Evolutionary conservation across 1,139 yeast genomes (phyloP).

Genomic region (Geotrichum fermentans): DNA sequence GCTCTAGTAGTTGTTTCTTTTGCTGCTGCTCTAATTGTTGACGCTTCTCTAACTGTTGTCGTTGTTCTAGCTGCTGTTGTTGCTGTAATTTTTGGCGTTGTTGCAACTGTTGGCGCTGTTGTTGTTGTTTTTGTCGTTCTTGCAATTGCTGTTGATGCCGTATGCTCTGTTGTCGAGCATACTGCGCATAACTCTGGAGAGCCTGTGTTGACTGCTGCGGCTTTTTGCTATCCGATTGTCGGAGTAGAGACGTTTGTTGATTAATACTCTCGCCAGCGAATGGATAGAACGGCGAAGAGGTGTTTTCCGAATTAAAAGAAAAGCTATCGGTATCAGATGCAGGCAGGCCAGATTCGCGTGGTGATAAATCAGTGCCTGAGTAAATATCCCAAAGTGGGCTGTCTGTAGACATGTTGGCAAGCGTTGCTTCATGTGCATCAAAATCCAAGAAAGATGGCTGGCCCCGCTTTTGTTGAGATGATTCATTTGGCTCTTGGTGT

Average conservation of each 20-base stretch:
- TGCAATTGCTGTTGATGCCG: constrained; percentile 8
- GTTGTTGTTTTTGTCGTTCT: constrained; percentile 1
- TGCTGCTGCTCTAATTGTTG: constrained; percentile 22
- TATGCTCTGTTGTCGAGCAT: constrained; percentile 4
- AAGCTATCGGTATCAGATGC: too few species aligned
- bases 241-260: constrained; percentile 1
- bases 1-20: constrained; percentile 22
- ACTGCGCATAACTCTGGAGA: constrained; percentile 11
- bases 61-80: constrained; percentile 8
- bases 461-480: constrained; percentile 1
- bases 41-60: not conserved
- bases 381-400: not conserved
- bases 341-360: too few species aligned
- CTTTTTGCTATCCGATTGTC: not conserved
- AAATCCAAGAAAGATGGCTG: constrained; percentile 16
- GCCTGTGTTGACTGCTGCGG: constrained; percentile 1
- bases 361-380: too few species aligned
- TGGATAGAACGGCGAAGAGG: constrained; percentile 1
- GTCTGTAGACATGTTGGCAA: not conserved
- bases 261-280: not conserved
- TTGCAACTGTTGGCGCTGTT: constrained; percentile 2
- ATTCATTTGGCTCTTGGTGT: not conserved
- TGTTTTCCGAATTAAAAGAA: too few species aligned
- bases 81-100: not conserved
- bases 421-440: constrained; percentile 1